Conservation (phyloP, 805 yeast species). For the Candida wancherniae region DNA sequence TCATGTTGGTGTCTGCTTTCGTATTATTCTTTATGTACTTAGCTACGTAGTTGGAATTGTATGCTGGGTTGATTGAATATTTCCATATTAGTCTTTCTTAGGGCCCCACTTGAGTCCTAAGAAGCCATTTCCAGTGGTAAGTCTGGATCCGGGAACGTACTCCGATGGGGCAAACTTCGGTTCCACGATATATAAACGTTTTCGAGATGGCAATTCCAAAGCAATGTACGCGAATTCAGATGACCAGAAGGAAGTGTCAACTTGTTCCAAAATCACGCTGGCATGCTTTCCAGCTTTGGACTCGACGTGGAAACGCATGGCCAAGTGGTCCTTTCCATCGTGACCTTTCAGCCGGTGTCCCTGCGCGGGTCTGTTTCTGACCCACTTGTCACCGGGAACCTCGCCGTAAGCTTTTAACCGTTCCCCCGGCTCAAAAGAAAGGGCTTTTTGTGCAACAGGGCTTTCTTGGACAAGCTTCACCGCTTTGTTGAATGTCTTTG, state of each 20-base stretch:
- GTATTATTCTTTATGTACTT: slow-evolving; percentile 10
- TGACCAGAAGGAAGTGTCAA: slow-evolving; percentile 58
- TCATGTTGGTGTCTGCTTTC: slow-evolving; percentile 6
- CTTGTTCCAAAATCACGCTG: slow-evolving; percentile 73
- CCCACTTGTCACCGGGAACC: slow-evolving; percentile 67
- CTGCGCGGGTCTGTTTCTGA: slow-evolving; percentile 80
- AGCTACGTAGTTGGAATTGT: slow-evolving; percentile 4
- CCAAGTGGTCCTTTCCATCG: slow-evolving; percentile 74
- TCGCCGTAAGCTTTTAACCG: slow-evolving; percentile 85
- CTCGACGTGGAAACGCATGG: slow-evolving; percentile 84
- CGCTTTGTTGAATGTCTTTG: slow-evolving; percentile 83
- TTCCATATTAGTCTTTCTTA: slow-evolving; percentile 39
- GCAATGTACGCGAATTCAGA: slow-evolving; percentile 71
- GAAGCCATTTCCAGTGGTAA: slow-evolving; percentile 48
- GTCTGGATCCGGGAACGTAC: slow-evolving; percentile 32
- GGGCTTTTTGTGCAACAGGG: slow-evolving; percentile 49
- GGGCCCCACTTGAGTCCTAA: slow-evolving; percentile 89
- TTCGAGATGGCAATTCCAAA: slow-evolving; percentile 68
- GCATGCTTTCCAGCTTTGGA: slow-evolving; percentile 59
- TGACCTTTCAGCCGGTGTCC: slow-evolving; percentile 62
- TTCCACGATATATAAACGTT: slow-evolving; percentile 63
- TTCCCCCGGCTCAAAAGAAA: slow-evolving; percentile 50
- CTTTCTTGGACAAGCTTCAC: slow-evolving; percentile 72
- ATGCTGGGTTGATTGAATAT: background rate
- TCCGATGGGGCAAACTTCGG: slow-evolving; percentile 48